Evolutionary conservation across 148 eudicot genomes (phyloP), one percentile per base, ranked within the genome.

Genomic region (Chenopodium berlandieri): DNA sequence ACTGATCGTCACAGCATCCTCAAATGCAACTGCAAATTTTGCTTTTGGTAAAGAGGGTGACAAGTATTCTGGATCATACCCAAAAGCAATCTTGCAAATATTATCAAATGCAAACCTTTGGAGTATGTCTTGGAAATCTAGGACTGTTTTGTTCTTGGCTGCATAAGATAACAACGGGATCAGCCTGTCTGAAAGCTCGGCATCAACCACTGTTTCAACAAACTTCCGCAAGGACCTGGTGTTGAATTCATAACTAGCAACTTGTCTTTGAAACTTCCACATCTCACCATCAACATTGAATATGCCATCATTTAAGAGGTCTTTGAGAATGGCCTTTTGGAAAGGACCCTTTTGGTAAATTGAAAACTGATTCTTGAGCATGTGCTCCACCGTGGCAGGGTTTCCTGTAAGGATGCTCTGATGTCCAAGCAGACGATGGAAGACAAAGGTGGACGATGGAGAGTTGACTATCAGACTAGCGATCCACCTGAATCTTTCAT

Each of bases 231-330:
- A 73, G 0, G 89, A 89, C 67, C 81, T 88, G 54, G 84, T 85
- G 84, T 83, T 89, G 72, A 91, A 88, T 66, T 88, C 92, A 27
- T 84, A 86, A 78, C 88, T 88, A 1, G 88, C 80, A 20, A 89
- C 62, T 23, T 87, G 84, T 7, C 93, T 86, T 60, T 91, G 91
- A 76, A 78, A 83, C 79, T 89, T 91, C 93, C 93, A 91, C 4
- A 62, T 80, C 9, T 86, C 86, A 19, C 87, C 87, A 31, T 91
- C 89, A 23, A 56, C 82, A 73, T 84, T 85, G 78, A 91, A 86
- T 16, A 89, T 89, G 63, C 89, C 91, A 46, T 88, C 80, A 1
- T 91, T 90, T 8, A 91, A 58, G 9, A 89, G 83, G 34, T 91
- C 93, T 6, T 46, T 9, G 0, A 85, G 69, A 27, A 62, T 37